These are phyloP conservation scores for Abortiporus biennis DNA, from an alignment of 1,284 basidiomycete genomes.

Conservation along the genomic window DNA sequence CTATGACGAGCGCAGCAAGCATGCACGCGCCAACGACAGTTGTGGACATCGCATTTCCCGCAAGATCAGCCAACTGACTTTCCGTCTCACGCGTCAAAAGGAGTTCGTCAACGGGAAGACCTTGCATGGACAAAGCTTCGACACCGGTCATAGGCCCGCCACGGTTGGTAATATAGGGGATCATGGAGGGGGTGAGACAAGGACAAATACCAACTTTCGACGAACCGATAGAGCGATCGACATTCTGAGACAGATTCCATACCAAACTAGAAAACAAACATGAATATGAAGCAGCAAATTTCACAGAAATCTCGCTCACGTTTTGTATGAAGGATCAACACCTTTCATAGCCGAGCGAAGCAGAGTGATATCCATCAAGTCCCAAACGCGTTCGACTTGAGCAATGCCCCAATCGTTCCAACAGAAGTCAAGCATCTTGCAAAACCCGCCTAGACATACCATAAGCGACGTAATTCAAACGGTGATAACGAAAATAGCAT, in stretches of 20 bases:
- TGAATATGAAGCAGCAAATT: slow-evolving; percentile 7
- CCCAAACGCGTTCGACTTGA: slow-evolving; percentile 93
- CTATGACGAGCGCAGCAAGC: slow-evolving; percentile 72
- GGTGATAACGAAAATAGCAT: slow-evolving; percentile 18
- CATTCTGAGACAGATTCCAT: slow-evolving; percentile 98
- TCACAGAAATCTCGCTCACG: slow-evolving; percentile 40
- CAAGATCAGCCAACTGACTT: slow-evolving; percentile 91
- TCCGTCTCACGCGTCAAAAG: slow-evolving; percentile 90
- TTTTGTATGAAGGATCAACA: slow-evolving; percentile 82
- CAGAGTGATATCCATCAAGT: slow-evolving; percentile 88
- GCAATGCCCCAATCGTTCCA: slow-evolving; percentile 92
- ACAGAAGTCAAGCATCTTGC: slow-evolving; percentile 84
- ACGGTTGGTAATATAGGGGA: slow-evolving; percentile 92
- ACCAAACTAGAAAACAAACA: slow-evolving; percentile 49
- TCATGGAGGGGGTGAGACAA: slow-evolving; percentile 94
- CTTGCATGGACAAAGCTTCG: slow-evolving; percentile 91
- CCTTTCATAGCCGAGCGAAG: slow-evolving; percentile 79
- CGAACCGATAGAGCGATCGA: slow-evolving; percentile 83
- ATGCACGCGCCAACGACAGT: slow-evolving; percentile 93
- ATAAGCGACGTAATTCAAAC: too few relatives aligned
- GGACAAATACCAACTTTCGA: slow-evolving; percentile 81
- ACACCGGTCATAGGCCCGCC: slow-evolving; percentile 95
- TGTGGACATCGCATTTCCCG: slow-evolving; percentile 96
- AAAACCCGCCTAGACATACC: slow-evolving; percentile 65
- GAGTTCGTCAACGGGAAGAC: slow-evolving; percentile 87